These are phyloP conservation scores for Colletotrichum spaethianum DNA, from an alignment of 2,329 filamentous ascomycete genomes.

Conservation along the genomic window DNA sequence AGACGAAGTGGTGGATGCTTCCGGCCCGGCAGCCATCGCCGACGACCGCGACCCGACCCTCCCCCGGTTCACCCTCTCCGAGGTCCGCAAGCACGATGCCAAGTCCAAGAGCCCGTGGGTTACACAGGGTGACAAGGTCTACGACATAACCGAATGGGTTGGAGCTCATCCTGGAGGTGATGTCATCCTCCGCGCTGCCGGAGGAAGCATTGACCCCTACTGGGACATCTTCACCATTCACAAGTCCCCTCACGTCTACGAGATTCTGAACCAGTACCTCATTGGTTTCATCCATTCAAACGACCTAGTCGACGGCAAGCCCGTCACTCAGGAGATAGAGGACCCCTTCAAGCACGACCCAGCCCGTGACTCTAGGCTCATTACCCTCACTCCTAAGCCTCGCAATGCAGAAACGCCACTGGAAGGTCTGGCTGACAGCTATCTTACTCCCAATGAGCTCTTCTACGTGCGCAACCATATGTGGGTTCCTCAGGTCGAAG, in stretches of 20 bases:
- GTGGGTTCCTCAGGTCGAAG: constrained; percentile 69
- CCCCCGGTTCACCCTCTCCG: constrained; percentile 64
- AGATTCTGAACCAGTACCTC: constrained; percentile 75
- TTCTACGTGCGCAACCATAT: constrained; percentile 69
- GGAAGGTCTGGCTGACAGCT: constrained; percentile 62
- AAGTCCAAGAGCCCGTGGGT: constrained; percentile 73
- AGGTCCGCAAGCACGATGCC: constrained; percentile 67
- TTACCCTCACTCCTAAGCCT: constrained; percentile 67
- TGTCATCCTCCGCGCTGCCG: constrained; percentile 76
- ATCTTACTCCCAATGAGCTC: constrained; percentile 64
- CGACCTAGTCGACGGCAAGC: constrained; percentile 71
- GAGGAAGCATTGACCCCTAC: constrained; percentile 75
- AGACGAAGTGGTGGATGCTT: constrained; percentile 17
- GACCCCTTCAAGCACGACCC: constrained; percentile 73
- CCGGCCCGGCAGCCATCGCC: constrained; percentile 27
- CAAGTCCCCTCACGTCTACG: constrained; percentile 74
- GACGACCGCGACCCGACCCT: constrained; percentile 57
- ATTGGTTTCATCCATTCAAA: constrained; percentile 72
- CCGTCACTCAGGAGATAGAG: constrained; percentile 68
- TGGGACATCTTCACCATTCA: constrained; percentile 81
- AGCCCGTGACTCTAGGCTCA: constrained; percentile 63
- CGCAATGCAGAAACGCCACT: constrained; percentile 74
- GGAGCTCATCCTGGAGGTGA: constrained; percentile 76
- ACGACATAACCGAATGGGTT: constrained; percentile 80
- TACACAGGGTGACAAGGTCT: constrained; percentile 74